Evolutionary conservation across 1,284 basidiomycete genomes (phyloP), one percentile per base, ranked within the genome.

Genomic region (Sparassis latifolia): DNA sequence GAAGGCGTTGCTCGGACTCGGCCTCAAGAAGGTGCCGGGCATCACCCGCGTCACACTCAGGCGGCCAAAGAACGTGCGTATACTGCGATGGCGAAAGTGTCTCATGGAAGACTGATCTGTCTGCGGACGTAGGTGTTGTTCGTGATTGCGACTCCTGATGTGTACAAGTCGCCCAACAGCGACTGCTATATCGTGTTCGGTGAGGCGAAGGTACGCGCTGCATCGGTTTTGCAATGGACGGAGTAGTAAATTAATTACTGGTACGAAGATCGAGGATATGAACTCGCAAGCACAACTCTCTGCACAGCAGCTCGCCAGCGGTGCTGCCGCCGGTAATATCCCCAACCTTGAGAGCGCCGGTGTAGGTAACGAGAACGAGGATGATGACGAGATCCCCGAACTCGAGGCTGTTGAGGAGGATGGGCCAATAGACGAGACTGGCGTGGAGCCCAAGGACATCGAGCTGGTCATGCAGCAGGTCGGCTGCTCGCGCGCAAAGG

Each of bases 111-210:
- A 33, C 40, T 47, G 33, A 51, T n/a, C 9, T 29, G 35, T 12
- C 3, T 40, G 33, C 6, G 10, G 27, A 27, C 30, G 20, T 59
- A 92, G 89, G 77, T 94, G 58, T 83, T 99, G 55, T 91, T 97
- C 69, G 95, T 98, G 56, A 83, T 99, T 62, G 82, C 91, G 55
- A 78, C 88, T 53, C 96, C 97, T 48, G 96, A 99, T 61, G 96
- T 99, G 49, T 99, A 92, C 86, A 98, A 97, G 79, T 94, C 93
- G 48, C 85, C 90, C 47, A 92, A 91, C 73, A 94, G 92, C 64
- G 97, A 99, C 73, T 92, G 89, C 73, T 98, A 99, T 80, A 93
- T 99, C 68, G 93, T 99, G 58, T 99, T 98, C 63, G 96, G 96
- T 61, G 96, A 99, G 78, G 94, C 93, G 60, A 97, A 95, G 82